These are phyloP conservation scores for Phellopilus nigrolimitatus DNA, from an alignment of 1,284 basidiomycete genomes.

Conservation along the genomic window DNA sequence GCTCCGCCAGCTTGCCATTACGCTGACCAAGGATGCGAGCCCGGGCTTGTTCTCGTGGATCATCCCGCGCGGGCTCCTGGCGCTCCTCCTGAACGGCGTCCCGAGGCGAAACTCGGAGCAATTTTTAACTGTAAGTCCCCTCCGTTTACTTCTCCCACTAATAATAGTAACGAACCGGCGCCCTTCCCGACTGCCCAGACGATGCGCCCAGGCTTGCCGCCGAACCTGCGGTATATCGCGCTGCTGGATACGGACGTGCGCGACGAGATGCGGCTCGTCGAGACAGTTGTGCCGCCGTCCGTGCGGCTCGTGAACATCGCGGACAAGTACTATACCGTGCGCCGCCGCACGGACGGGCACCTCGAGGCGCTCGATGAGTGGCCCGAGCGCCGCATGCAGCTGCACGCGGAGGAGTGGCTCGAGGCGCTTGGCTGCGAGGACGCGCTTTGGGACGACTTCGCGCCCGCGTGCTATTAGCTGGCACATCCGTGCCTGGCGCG, in stretches of 20 bases:
- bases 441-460: conserved; percentile 20
- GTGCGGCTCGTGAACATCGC: conserved; percentile 51
- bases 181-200: conserved; percentile 36
- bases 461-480: conserved; percentile 9
- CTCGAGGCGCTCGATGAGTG: conserved; percentile 44
- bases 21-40: conserved; percentile 58
- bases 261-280: conserved; percentile 41
- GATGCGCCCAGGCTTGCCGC: conserved; percentile 54
- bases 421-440: conserved; percentile 54
- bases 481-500: too few species aligned
- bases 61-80: conserved; percentile 51
- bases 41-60: conserved; percentile 63
- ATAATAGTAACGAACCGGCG: too few species aligned
- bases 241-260: conserved; percentile 45
- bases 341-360: conserved; percentile 25
- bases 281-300: conserved; percentile 51
- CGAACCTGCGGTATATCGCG: conserved; percentile 47
- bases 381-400: conserved; percentile 46
- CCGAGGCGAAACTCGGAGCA: conserved; percentile 30
- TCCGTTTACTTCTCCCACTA: neutral
- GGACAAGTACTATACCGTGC: conserved; percentile 51
- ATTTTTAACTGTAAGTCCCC: conserved; percentile 28
- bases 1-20: conserved; percentile 50
- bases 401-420: conserved; percentile 55
- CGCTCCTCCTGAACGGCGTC: conserved; percentile 46